These are phyloP conservation scores for Coccinonectria pachysandricola DNA, from an alignment of 2,329 filamentous ascomycete genomes.

Conservation along the genomic window DNA sequence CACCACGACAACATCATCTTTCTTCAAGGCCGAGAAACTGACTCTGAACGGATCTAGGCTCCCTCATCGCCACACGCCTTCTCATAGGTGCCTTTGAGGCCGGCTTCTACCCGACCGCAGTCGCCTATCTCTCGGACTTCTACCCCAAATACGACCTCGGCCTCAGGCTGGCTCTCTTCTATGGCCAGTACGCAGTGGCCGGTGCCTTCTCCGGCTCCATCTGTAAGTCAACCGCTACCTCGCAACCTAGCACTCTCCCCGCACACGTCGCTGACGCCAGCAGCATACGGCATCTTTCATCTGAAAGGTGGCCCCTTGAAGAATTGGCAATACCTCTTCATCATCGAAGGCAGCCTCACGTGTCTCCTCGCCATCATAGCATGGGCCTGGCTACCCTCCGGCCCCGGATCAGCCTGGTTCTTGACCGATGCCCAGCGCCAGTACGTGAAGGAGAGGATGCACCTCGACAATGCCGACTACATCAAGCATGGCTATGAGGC, in stretches of 20 bases:
- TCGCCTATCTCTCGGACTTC: slow-evolving; percentile 18
- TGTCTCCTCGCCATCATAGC: slow-evolving; percentile 18
- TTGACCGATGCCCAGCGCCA: slow-evolving; percentile 11
- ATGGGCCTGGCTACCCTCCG: slow-evolving; percentile 16
- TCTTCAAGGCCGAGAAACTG: no score
- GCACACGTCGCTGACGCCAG: slow-evolving; percentile 1
- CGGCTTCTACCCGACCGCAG: slow-evolving; percentile 20
- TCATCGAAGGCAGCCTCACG: slow-evolving; percentile 49
- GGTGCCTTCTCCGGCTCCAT: slow-evolving; percentile 20
- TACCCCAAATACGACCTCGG: slow-evolving; percentile 17
- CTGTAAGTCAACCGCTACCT: no score
- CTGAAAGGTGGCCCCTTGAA: slow-evolving; percentile 26
- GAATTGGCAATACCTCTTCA: slow-evolving; percentile 59
- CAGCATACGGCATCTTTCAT: slow-evolving; percentile 20
- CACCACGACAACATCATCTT: not conserved
- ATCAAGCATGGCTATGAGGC: slow-evolving; percentile 17
- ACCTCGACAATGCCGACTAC: slow-evolving; percentile 14
- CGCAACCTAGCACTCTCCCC: no score
- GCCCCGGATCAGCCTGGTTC: slow-evolving; percentile 18
- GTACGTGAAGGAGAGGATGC: slow-evolving; percentile 14
- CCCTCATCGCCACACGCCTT: slow-evolving; percentile 16
- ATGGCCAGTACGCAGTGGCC: slow-evolving; percentile 18
- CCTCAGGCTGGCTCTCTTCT: slow-evolving; percentile 18
- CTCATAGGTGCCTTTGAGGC: slow-evolving; percentile 19
- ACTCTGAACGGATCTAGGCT: slow-evolving; percentile 9